A percentile compares a stretch with the other conserved stretches of the same genome.
Evolutionary conservation across 805 yeast genomes (phyloP).

Genomic region (Debaryomyces castellii): DNA sequence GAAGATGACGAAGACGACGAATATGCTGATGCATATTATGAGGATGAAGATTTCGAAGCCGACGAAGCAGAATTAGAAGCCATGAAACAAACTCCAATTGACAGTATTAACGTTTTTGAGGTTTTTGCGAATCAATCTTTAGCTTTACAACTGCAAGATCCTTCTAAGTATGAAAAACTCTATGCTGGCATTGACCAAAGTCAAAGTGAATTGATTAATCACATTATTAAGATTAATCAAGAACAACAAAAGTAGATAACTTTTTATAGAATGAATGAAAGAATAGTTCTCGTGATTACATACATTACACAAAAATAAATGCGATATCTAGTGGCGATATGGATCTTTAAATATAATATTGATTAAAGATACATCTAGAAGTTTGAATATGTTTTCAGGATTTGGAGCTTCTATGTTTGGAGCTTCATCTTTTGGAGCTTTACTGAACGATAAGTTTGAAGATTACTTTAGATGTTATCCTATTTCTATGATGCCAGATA

Average conservation of each 20-base stretch:
- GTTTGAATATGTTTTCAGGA: slow-evolving; percentile 39
- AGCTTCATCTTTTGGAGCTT: slow-evolving; percentile 26
- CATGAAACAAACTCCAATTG: slow-evolving; percentile 75
- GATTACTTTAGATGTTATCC: slow-evolving; percentile 94
- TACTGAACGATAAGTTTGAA: slow-evolving; percentile 53
- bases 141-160: slow-evolving; percentile 48
- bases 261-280: slow-evolving; percentile 1
- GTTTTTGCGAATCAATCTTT: slow-evolving; percentile 59
- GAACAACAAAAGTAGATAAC: slow-evolving; percentile 8
- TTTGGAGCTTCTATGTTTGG: slow-evolving; percentile 42
- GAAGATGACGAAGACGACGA: slow-evolving; percentile 29
- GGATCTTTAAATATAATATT: not conserved
- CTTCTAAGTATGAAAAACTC: slow-evolving; percentile 47
- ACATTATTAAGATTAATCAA: slow-evolving; percentile 25
- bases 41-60: slow-evolving; percentile 43
- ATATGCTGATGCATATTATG: slow-evolving; percentile 30
- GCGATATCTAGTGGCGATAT: not conserved
- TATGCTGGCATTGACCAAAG: slow-evolving; percentile 39
- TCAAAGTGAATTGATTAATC: slow-evolving; percentile 31
- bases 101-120: slow-evolving; percentile 67
- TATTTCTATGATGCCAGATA: slow-evolving; percentile 82
- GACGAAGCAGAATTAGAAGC: slow-evolving; percentile 84
- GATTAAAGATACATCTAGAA: not conserved
- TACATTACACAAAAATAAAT: not conserved
- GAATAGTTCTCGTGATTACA: not conserved